Evolutionary conservation across 2,329 filamentous ascomycete genomes (phyloP), one percentile per base, ranked within the genome.

Genomic region (Aspergillus calidoustus): DNA sequence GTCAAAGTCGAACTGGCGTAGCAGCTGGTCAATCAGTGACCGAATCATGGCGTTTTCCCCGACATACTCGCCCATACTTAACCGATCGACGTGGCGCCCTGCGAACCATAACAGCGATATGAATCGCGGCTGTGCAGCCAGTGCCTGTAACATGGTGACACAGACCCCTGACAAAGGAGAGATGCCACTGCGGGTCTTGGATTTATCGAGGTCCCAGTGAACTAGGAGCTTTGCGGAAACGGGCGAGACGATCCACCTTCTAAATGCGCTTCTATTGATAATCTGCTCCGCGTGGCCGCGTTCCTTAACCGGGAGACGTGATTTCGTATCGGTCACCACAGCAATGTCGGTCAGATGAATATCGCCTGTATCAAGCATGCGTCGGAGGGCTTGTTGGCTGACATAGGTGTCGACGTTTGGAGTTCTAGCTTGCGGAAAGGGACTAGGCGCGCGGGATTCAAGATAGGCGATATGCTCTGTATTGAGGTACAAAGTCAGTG

Each of bases 1-100:
- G 25, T 53, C 50, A 22, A 53, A 53, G 19, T 28, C 23, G n/a
- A 22, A 53, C 31, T 53, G 50, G 9, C 50, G 50, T n/a, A 53
- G 30, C 25, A 53, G 30, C 19, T 53, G 50, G 17, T 38, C 28
- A 19, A 38, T n/a, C 6, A 53, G 15, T 7, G 23, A 28, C 11
- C 19, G 19, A 11, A 53, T 25, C 50, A 53, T 53, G 7, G 4
- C 9, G 9, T 41, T 41, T 17, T 41, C 34, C 5, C 34, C 34
- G 15, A 41, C 13, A 5, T 15, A 5, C 34, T 13, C 30, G 23
- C 19, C 50, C 25, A 22, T 11, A 38, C 31, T 22, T 53, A 38
- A 7, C 4, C 28, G 19, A 4, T 53, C 50, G 31, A 38, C 31
- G 9, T 53, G 50, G 23, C 23, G 50, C 19, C 50, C 50, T 7